Percentiles rank a stretch among this genome's conserved stretches.
Conservation (phyloP, 1,284 basidiomycete genomes). For the Ceratorhiza oryzae-sativae region DNA sequence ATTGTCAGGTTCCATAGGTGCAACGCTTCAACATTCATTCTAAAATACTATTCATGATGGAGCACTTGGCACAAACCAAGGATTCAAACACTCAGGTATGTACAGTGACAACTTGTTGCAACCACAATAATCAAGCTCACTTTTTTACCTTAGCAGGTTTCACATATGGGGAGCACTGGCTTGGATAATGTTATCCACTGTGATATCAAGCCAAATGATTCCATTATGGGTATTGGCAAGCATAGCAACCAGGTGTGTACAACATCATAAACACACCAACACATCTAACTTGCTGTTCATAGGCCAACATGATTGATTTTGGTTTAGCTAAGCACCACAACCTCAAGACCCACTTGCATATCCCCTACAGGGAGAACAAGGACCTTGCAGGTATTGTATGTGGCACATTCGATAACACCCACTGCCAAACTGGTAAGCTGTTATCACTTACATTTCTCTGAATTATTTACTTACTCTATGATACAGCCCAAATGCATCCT, state of each 20-base stretch:
- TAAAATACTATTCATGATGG: too few species aligned
- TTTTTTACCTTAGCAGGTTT: neutral
- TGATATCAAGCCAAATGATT: conserved; percentile 13
- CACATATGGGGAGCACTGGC: neutral
- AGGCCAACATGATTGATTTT: conserved; percentile 98
- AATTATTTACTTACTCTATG: too few species aligned
- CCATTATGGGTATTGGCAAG: neutral
- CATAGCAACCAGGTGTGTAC: conserved; percentile 1
- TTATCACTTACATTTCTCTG: too few species aligned
- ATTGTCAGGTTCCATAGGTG: too few species aligned
- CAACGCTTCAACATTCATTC: too few species aligned
- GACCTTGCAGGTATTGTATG: conserved; percentile 98
- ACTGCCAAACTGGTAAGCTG: conserved; percentile 78
- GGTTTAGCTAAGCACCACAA: conserved; percentile 99
- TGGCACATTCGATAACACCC: conserved; percentile 99
- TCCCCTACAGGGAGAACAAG: conserved; percentile 99
- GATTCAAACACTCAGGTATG: too few species aligned
- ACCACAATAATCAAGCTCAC: too few species aligned
- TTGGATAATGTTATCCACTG: neutral
- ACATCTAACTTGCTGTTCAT: neutral
- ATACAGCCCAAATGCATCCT: too few species aligned
- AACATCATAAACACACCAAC: neutral
- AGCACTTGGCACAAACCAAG: too few species aligned
- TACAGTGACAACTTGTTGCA: too few species aligned
- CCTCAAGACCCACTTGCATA: conserved; percentile 99